Base-by-base conservation (phyloP, 2,329 filamentous ascomycete species). In the Pyrenophora teres region DNA sequence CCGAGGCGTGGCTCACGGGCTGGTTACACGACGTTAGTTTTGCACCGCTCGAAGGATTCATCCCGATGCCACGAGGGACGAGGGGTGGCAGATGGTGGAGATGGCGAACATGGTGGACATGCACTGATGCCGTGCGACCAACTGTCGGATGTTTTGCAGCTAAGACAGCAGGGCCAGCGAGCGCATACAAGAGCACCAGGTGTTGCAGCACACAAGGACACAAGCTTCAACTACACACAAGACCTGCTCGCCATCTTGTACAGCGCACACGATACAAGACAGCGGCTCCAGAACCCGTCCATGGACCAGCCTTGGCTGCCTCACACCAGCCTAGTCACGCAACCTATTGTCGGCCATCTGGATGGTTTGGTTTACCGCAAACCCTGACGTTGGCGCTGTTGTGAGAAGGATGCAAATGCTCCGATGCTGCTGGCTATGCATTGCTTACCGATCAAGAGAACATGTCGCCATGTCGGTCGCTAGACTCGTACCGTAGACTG, bases 21-120 rank as follows among this genome's bases (percentile, higher is more conserved):
- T 63, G 40, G 67, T 72, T 69, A 60, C 69, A 72, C 70, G 46
- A 57, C 69, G 69, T 60, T 48, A 58, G 59, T 32, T 19, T 33
- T 45, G 30, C 35, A 27, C 21, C 39, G 35, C 38, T 36, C 38
- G 41, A 64, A 57, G 52, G 65, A 63, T 58, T 25, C 45, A 37
- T 48, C 44, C 49, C 49, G 43, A 48, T 43, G 48, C 37, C 49
- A 46, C 56, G 53, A 60, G 56, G 52, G 45, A 50, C 50, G 50
- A 52, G 50, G 51, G 51, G 27, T 30, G 9, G 9, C 2, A 30
- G 27, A 30, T 46, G 38, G 41, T 36, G 32, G n/a, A 30, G 10
- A 42, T 40, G 31, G 31, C 31, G 37, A 36, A 37, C 33, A 39
- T 43, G 31, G 31, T 35, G 40, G 40, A 37, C 33, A 39, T 43